phyloP scores from a whole-genome alignment of 345 rosid genomes.

The Eucalyptus regnans region DNA sequence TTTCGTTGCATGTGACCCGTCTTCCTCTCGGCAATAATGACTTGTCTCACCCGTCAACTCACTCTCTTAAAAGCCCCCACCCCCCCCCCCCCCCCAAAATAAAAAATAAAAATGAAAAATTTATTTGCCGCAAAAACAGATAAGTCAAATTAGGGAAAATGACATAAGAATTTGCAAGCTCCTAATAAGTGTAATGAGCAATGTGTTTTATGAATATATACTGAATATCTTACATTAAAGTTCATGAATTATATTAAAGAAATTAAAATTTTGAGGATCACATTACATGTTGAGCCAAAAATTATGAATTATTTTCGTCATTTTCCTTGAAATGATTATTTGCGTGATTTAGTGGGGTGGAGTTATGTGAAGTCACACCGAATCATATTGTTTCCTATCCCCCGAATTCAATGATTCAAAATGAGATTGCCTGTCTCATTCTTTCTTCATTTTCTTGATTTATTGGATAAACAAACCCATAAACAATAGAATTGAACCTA shows the following conservation, averaged over 20 bases:
- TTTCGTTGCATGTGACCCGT: not conserved
- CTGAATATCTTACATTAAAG: rapidly evolving
- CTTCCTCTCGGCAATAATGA: not conserved
- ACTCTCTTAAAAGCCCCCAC: not conserved
- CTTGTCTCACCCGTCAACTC: not conserved
- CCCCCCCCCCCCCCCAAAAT: too few species aligned
- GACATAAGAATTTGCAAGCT: not conserved
- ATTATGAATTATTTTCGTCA: rapidly evolving
- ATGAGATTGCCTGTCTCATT: rapidly evolving
- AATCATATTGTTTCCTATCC: not conserved
- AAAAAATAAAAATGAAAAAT: not conserved
- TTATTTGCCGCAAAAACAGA: not conserved
- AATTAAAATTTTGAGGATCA: rapidly evolving
- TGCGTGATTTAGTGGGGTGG: not conserved
- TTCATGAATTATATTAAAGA: rapidly evolving
- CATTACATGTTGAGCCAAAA: rapidly evolving
- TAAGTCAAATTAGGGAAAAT: not conserved
- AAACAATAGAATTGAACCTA: not conserved
- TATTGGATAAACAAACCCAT: not conserved
- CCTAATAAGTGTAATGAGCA: rapidly evolving
- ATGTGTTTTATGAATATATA: too few species aligned
- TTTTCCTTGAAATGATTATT: not conserved
- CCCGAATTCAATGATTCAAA: not conserved
- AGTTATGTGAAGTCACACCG: not conserved
- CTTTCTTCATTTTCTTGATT: not conserved